Evolutionary conservation across 305 asterid species (phyloP).

Genomic region (Solanum hybrid): DNA sequence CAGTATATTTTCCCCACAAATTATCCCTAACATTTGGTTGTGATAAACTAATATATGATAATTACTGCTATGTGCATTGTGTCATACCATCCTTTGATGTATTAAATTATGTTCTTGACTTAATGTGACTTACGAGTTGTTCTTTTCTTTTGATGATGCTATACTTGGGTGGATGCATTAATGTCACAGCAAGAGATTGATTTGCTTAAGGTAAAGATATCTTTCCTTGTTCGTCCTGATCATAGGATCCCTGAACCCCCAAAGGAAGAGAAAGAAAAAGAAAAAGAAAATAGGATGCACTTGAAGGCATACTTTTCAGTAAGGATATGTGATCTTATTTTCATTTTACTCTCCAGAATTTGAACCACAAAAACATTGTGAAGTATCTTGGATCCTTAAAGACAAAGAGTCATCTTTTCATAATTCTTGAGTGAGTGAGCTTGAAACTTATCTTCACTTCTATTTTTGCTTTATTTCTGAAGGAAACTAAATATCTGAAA

Average conservation of each 20-base stretch:
- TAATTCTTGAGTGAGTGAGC: constrained; percentile 57
- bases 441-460: not conserved
- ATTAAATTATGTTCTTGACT: not conserved
- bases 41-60: not conserved
- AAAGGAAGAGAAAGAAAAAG: not conserved
- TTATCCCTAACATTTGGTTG: not conserved
- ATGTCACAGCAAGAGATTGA: constrained; percentile 89
- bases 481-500: not conserved
- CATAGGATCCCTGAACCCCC: not conserved
- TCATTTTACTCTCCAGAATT: constrained; percentile 44
- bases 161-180: constrained; percentile 17
- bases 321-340: not conserved
- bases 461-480: not conserved
- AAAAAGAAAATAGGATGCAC: constrained; percentile 3
- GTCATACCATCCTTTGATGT: not conserved
- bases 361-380: constrained; percentile 94
- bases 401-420: constrained; percentile 93
- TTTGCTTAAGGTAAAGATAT: constrained; percentile 63
- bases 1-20: not conserved
- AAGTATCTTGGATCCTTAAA: constrained; percentile 91
- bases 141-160: constrained; percentile 25
- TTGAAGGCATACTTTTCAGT: not conserved
- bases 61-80: not conserved
- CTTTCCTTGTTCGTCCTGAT: not conserved
- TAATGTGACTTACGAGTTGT: constrained; percentile 18